Conservation (phyloP, 192 early-diverging fungal species). For the Phlyctochytrium arcticum region DNA sequence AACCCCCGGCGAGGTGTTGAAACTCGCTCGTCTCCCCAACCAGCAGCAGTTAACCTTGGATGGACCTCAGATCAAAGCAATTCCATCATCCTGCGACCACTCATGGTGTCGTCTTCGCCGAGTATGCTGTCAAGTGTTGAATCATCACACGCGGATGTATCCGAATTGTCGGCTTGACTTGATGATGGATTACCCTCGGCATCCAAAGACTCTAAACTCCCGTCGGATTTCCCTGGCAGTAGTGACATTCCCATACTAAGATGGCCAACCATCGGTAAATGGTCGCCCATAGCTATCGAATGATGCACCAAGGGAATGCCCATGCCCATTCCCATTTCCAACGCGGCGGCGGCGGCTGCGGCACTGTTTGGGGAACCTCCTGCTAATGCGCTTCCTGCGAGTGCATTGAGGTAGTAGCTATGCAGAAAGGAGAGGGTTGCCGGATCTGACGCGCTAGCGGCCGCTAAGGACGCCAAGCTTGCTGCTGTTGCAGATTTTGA, state of each 20-base stretch:
- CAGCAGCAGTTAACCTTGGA: no score
- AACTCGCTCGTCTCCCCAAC: no score
- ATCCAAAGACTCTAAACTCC: neutral
- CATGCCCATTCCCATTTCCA: neutral
- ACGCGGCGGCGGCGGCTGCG: neutral
- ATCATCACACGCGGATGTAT: no score
- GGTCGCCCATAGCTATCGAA: neutral
- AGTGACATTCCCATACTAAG: neutral
- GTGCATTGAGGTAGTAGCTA: neutral
- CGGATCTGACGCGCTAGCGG: neutral
- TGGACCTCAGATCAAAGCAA: no score
- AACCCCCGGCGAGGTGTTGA: no score
- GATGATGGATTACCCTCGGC: no score
- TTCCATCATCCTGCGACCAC: neutral
- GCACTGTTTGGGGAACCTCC: neutral
- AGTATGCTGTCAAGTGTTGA: neutral
- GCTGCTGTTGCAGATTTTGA: neutral
- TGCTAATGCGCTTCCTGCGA: neutral
- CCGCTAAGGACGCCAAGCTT: neutral
- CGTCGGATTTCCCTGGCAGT: neutral
- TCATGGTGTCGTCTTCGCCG: neutral
- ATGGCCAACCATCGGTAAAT: neutral
- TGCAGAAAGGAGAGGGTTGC: neutral
- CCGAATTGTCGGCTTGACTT: no score
- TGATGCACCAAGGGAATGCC: neutral